These are phyloP conservation scores for Crithidia sp. DNA, from an alignment of 208 protist genomes.

Conservation along the genomic window DNA sequence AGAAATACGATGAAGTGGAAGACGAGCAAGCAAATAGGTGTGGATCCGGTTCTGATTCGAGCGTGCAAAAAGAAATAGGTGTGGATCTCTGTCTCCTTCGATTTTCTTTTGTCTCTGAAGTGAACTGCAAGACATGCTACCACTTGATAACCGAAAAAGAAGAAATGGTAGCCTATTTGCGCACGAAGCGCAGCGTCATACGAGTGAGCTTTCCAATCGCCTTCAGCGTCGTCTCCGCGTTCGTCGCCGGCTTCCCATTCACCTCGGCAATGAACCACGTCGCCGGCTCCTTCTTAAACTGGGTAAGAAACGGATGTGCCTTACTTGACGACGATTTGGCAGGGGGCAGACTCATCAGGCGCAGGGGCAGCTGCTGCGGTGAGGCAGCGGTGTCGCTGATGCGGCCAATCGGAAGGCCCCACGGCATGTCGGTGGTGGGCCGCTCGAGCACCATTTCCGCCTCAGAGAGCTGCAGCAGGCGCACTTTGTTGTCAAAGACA, in stretches of 20 bases:
- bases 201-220: slow-evolving; percentile 40
- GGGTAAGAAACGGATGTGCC: slow-evolving; percentile 46
- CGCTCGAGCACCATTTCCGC: slow-evolving; percentile 66
- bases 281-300: slow-evolving; percentile 40
- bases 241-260: slow-evolving; percentile 37
- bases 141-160: no score
- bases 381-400: slow-evolving; percentile 11
- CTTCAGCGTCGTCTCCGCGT: slow-evolving; percentile 36
- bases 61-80: no score
- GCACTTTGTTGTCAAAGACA: slow-evolving; percentile 59
- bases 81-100: no score
- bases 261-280: slow-evolving; percentile 59
- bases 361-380: slow-evolving; percentile 24
- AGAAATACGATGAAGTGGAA: no score
- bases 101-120: no score
- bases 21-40: no score
- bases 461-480: slow-evolving; percentile 40
- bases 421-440: slow-evolving; percentile 41
- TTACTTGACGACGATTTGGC: background rate
- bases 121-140: no score
- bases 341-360: slow-evolving; percentile 20
- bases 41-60: no score
- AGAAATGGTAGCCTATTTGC: slow-evolving; percentile 8
- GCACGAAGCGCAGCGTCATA: slow-evolving; percentile 44
- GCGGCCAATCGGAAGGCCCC: slow-evolving; percentile 53